phyloP scores from a whole-genome alignment of 257 asterid genomes.

The Solanum corneliomulleri region DNA sequence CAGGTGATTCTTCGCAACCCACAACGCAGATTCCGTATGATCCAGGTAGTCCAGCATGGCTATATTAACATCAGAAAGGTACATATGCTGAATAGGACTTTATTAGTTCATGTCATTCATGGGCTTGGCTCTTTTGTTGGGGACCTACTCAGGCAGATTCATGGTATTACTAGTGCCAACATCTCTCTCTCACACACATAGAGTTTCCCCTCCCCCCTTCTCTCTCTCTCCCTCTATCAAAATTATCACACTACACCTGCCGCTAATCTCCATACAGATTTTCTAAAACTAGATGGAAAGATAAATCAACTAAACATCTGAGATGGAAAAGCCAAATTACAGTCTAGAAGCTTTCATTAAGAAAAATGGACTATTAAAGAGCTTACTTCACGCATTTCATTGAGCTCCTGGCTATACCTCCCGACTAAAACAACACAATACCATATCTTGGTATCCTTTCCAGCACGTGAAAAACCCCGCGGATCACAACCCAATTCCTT shows the following conservation, averaged over 20 bases:
- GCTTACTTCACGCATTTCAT: slow-evolving; percentile 87
- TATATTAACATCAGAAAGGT: not conserved
- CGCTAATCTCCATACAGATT: not conserved
- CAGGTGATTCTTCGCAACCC: not conserved
- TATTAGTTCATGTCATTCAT: not conserved
- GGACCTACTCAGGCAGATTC: not conserved
- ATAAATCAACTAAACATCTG: not conserved
- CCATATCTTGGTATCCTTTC: slow-evolving; percentile 72
- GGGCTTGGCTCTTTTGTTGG: not conserved
- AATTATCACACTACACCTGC: not conserved
- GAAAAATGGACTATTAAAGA: not conserved
- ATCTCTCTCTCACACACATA: not conserved
- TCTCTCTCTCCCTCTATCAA: not conserved
- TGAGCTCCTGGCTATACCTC: slow-evolving; percentile 81
- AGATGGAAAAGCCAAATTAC: not conserved
- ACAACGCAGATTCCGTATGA: not conserved
- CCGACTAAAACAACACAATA: slow-evolving; percentile 91
- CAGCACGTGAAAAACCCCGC: slow-evolving; percentile 80
- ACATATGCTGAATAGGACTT: not conserved
- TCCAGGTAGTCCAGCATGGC: not conserved
- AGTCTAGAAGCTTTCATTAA: not conserved
- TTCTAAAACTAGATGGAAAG: not conserved
- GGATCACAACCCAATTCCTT: slow-evolving; percentile 84
- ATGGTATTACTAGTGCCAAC: not conserved
- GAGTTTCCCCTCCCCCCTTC: not conserved